A percentile compares a stretch with the other conserved stretches of the same genome.
Evolutionary conservation across 148 eudicot genomes (phyloP).

Genomic region (Rhododendron kiyosumense): DNA sequence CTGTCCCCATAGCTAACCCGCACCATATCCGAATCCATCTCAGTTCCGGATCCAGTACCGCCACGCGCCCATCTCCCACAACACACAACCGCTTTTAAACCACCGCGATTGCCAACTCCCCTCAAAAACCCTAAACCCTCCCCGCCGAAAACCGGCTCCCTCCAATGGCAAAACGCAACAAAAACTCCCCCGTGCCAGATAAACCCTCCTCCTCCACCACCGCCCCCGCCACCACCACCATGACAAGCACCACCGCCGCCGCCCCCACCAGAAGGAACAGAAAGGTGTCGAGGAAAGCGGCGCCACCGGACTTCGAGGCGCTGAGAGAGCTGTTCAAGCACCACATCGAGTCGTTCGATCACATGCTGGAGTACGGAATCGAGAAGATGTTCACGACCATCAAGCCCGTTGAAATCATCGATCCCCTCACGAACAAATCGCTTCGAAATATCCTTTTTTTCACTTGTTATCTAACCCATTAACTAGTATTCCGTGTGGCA

Average conservation of each 20-base stretch:
- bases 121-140: constrained; percentile 7
- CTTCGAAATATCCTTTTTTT: constrained; percentile 83
- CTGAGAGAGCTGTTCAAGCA: constrained; percentile 65
- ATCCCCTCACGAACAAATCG: constrained; percentile 32
- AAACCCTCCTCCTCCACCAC: no score
- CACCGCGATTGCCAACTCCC: not conserved
- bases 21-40: not conserved
- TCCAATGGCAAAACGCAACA: not conserved
- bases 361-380: constrained; percentile 51
- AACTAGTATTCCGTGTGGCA: not conserved
- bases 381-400: constrained; percentile 32
- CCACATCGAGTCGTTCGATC: constrained; percentile 71
- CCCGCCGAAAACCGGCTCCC: not conserved
- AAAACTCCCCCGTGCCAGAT: not conserved
- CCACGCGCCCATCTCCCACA: not conserved
- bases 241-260: not conserved
- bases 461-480: not conserved
- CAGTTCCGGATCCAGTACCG: not conserved
- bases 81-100: not conserved
- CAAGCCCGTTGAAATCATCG: constrained; percentile 52
- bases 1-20: not conserved
- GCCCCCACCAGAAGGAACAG: not conserved
- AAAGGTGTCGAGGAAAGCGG: not conserved
- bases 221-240: not conserved
- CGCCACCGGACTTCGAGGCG: constrained; percentile 33